phyloP scores from a whole-genome alignment of 164 flowering plant genomes.

The Malania oleifera region DNA sequence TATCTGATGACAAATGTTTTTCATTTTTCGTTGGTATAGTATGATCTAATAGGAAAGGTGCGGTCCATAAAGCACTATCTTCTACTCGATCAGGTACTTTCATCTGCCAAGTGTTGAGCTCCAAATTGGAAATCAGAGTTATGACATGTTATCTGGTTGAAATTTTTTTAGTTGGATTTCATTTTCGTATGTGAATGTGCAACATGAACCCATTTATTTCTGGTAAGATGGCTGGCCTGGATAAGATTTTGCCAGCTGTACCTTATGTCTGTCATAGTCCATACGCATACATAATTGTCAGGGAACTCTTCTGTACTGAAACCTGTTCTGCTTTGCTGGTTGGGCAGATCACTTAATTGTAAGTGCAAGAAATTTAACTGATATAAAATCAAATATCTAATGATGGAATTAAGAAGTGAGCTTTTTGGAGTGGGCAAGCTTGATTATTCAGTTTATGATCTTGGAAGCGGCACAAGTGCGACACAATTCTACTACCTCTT shows the following conservation, averaged over 20 bases:
- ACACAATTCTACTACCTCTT: too few species aligned
- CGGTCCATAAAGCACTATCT: constrained; percentile 91
- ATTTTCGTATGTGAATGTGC: neutral
- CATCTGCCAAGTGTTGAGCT: neutral
- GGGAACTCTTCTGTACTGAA: too few species aligned
- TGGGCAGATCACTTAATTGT: too few species aligned
- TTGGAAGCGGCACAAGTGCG: too few species aligned
- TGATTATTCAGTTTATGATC: too few species aligned
- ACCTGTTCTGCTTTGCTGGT: too few species aligned
- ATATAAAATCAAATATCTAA: too few species aligned
- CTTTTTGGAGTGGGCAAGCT: too few species aligned
- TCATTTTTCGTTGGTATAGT: constrained; percentile 35
- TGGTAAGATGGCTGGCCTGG: neutral
- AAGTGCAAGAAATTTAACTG: too few species aligned
- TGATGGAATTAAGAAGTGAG: too few species aligned
- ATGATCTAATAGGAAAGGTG: constrained; percentile 88
- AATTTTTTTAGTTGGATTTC: neutral
- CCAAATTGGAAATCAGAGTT: neutral
- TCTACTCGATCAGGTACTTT: constrained; percentile 91
- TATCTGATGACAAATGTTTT: constrained; percentile 7
- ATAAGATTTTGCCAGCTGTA: neutral
- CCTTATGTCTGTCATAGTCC: too few species aligned
- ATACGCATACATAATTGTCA: too few species aligned
- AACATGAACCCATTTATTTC: neutral
- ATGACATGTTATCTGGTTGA: neutral